Percentiles rank a stretch among this genome's conserved stretches.
Evolutionary conservation across 768 basidiomycete species (phyloP).

Genomic region (Mycena filopes): DNA sequence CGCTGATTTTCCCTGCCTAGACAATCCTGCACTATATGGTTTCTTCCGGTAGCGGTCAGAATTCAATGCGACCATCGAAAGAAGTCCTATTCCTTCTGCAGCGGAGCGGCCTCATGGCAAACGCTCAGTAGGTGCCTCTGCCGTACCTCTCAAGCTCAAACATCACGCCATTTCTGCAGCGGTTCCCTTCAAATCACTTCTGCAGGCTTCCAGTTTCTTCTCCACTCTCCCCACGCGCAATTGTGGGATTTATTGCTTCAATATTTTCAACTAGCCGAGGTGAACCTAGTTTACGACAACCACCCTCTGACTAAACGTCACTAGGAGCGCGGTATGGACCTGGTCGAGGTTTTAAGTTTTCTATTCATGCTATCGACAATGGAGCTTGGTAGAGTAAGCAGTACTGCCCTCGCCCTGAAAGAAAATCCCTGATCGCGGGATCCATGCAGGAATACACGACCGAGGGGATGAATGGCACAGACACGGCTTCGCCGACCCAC

Average conservation of each 20-base stretch:
- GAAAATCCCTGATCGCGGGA: slow-evolving; percentile 29
- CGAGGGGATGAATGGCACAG: slow-evolving; percentile 68
- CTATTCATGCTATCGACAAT: slow-evolving; percentile 97
- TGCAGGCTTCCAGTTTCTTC: slow-evolving; percentile 93
- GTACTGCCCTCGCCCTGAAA: slow-evolving; percentile 35
- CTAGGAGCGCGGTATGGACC: slow-evolving; percentile 89
- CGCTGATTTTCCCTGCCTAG: slow-evolving; percentile 51
- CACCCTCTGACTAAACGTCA: slow-evolving; percentile 33
- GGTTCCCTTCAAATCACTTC: slow-evolving; percentile 88
- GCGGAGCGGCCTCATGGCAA: slow-evolving; percentile 88
- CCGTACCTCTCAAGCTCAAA: slow-evolving; percentile 10
- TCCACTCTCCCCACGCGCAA: slow-evolving; percentile 94
- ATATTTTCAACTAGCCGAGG: slow-evolving; percentile 89
- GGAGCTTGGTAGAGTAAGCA: slow-evolving; percentile 86
- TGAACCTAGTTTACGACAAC: slow-evolving; percentile 42
- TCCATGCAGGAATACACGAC: slow-evolving; percentile 90
- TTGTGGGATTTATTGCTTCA: slow-evolving; percentile 94
- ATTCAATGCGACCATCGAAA: slow-evolving; percentile 78
- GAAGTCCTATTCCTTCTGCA: slow-evolving; percentile 87
- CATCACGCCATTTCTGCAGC: slow-evolving; percentile 43
- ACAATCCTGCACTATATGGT: slow-evolving; percentile 99
- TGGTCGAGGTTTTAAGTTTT: slow-evolving; percentile 93
- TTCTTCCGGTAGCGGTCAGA: slow-evolving; percentile 85
- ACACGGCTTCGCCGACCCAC: slow-evolving; percentile 58
- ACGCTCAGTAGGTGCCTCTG: slow-evolving; percentile 61